Percentiles rank a stretch among this genome's conserved stretches.
phyloP scores from a whole-genome alignment of 148 eudicot species.

The Persicaria maculosa region DNA sequence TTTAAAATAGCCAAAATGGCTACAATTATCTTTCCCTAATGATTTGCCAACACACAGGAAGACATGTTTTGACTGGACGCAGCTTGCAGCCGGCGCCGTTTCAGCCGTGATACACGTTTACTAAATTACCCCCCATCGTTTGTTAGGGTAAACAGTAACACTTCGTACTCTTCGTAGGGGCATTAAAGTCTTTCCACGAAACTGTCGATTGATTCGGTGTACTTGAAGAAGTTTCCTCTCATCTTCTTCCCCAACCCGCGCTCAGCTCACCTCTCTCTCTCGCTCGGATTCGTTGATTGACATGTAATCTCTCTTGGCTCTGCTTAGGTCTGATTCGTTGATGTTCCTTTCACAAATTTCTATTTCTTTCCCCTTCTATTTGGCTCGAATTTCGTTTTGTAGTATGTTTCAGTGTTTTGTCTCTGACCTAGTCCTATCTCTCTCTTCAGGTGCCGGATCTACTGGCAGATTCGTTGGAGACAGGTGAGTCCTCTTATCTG shows the following conservation, averaged over 20 bases:
- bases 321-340: background rate
- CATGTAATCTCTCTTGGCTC: constrained; percentile 1
- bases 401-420: background rate
- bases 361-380: background rate
- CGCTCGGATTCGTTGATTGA: background rate
- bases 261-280: background rate
- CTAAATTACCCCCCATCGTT: background rate
- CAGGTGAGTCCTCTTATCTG: background rate
- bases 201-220: constrained; percentile 2
- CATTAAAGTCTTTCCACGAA: background rate
- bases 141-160: background rate
- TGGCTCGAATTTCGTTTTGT: background rate
- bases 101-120: background rate
- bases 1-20: background rate
- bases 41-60: background rate
- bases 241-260: background rate
- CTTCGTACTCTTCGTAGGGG: background rate
- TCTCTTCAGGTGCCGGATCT: constrained; percentile 6
- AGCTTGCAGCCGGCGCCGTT: background rate
- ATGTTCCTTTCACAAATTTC: background rate
- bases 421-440: constrained; percentile 6
- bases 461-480: background rate
- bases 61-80: background rate
- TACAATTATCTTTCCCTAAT: background rate
- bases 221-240: background rate